Evolutionary conservation across 306 rosid genomes (phyloP), one percentile per base, ranked within the genome.

Genomic region (Aeschynomene evenia): DNA sequence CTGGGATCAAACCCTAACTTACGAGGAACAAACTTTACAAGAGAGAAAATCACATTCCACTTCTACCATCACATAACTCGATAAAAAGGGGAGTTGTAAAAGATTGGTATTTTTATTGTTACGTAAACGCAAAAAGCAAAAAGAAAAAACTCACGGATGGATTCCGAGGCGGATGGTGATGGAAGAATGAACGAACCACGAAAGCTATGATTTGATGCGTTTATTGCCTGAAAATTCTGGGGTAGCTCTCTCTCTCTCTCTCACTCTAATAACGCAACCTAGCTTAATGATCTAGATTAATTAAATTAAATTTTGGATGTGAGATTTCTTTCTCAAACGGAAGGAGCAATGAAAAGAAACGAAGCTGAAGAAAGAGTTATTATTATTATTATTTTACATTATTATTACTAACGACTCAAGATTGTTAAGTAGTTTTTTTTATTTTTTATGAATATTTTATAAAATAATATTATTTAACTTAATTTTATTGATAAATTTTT

Each of bases 131-230:
- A 40, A 74, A 22, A 4, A 20, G 15, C 40, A 74, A 75, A 15
- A 0, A 50, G 43, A 36, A 5, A 71, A 63, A 20, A 71, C 63
- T 67, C 43, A 75, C 74, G 24, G 33, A 46, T 34, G 21, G 4
- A 23, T 21, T 48, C 50, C 37, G 14, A 18, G 13, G 24, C 33
- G 16, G 39, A 49, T 36, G 60, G 26, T 46, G 53, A 19, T 28
- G 10, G 9, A 20, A 33, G 39, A 22, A 69, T 22, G 13, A 53
- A 55, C 19, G 9, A 53, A 55, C 40, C 49, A 26, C 28, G 24
- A 22, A 53, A 68, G n/a, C 9, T 20, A 13, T 0, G 36, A 9
- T 36, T 36, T 62, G 15, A 15, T 37, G 12, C 1, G 26, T 3
- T 15, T 16, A 1, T 40, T 31, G 67, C 31, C 33, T 10, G n/a